Evolutionary conservation across 192 early-diverging fungal genomes (phyloP).

Genomic region (Coemansia sp.): DNA sequence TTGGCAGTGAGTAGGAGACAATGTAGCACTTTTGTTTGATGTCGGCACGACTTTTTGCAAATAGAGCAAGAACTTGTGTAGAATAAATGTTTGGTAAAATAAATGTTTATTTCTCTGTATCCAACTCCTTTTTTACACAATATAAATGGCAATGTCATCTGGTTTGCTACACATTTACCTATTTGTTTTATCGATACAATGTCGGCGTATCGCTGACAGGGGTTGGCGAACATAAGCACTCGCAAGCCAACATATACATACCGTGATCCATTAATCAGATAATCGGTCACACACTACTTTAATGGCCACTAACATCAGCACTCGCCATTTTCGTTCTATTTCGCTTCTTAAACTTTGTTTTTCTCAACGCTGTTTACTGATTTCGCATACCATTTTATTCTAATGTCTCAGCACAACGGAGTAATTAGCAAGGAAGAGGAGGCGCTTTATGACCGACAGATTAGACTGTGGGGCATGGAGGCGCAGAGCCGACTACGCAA

Average conservation of each 20-base stretch:
- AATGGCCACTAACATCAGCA: not conserved
- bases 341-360: not conserved
- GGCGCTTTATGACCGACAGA: constrained; percentile 95
- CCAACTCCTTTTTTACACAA: not conserved
- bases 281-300: not conserved
- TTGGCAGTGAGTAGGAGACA: not conserved
- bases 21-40: not conserved
- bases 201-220: not conserved
- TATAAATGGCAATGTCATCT: not conserved
- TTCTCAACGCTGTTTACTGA: not conserved
- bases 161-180: not conserved
- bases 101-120: not conserved
- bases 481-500: constrained; percentile 86
- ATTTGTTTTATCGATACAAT: not conserved
- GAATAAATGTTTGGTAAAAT: not conserved
- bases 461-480: constrained; percentile 94
- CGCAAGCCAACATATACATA: not conserved
- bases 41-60: not conserved
- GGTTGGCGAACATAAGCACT: not conserved
- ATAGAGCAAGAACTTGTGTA: not conserved
- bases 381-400: not conserved
- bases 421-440: constrained; percentile 75
- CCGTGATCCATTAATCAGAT: not conserved
- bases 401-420: not conserved
- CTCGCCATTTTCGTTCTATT: not conserved